Evolutionary conservation across 306 rosid genomes (phyloP), one percentile per base, ranked within the genome.

Genomic region (Castanea sativa): DNA sequence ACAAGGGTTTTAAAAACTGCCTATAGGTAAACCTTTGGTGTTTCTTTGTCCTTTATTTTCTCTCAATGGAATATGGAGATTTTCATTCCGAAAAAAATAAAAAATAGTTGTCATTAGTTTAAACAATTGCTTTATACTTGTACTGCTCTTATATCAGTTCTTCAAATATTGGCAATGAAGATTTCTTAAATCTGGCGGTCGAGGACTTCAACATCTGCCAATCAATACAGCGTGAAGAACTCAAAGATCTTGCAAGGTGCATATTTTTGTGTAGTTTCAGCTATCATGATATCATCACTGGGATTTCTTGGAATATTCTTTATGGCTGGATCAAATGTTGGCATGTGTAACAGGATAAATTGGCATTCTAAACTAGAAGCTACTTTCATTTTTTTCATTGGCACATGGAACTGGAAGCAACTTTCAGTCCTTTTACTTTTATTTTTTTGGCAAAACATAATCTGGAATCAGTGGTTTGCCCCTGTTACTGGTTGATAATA

Each of bases 181-280:
- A 95, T 77, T 79, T 85, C 85, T 88, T 91, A 23, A 86, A 86
- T 71, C 79, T 95, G 51, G 99, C 97, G 6, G 91, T 86, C 27
- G 97, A 84, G 77, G 97, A 95, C 88, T 95, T 88, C 91, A 95
- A 92, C 72, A 72, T 59, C 16, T 88, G 94, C 83, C 99, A 91
- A 85, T 81, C 86, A 38, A 77, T 83, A 68, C 94, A 95, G 20
- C 82, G 10, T 0, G 78, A 89, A 76, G 99, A 95, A 89, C 85
- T 87, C 71, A 76, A 86, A 71, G 82, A 73, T 71, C 90, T 95
- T 52, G 70, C 89, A 56, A 91, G 92, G 98, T 91, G 58, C 55
- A 53, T 51, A 75, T 63, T 23, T 59, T 49, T 32, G 6, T 64
- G 25, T 32, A 32, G 65, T 67, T 67, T 63, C 83, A 49, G 41